These are phyloP conservation scores for Diplodia intermedia DNA, from an alignment of 2,329 filamentous ascomycete genomes.

Conservation along the genomic window DNA sequence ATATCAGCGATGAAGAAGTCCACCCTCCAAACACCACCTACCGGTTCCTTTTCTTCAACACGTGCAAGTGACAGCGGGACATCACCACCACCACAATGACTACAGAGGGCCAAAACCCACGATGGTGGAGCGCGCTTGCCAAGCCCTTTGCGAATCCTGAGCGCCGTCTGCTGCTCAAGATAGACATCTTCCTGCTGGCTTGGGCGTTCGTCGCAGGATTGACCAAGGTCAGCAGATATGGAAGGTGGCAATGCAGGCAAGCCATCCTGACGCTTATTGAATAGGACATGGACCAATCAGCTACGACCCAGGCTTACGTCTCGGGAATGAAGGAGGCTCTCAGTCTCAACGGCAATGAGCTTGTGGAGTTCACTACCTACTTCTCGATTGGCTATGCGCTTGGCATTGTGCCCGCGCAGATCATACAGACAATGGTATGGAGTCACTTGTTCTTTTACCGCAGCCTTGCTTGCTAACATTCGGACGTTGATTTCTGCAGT, in stretches of 20 bases:
- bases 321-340: conserved; percentile 36
- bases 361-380: conserved; percentile 34
- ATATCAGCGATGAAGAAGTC: neutral
- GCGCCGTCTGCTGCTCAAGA: conserved; percentile 30
- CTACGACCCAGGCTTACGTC: conserved; percentile 42
- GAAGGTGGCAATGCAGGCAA: conserved; percentile 66
- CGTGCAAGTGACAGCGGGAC: neutral
- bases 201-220: conserved; percentile 35
- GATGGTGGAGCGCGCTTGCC: conserved; percentile 26
- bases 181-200: conserved; percentile 33
- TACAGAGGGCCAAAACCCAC: neutral
- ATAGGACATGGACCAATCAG: conserved; percentile 65
- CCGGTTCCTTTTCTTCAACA: no score
- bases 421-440: conserved; percentile 34
- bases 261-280: conserved; percentile 48
- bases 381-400: conserved; percentile 29
- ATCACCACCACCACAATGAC: neutral
- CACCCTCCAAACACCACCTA: neutral
- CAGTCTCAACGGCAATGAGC: conserved; percentile 34
- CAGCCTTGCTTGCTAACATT: conserved; percentile 23
- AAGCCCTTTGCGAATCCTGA: conserved; percentile 33
- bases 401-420: conserved; percentile 27
- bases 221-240: conserved; percentile 62
- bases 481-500: conserved; percentile 12
- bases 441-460: conserved; percentile 30